A percentile compares a stretch with the other conserved stretches of the same genome.
Conservation (phyloP, 257 asterid genomes). For the Capsicum pubescens region DNA sequence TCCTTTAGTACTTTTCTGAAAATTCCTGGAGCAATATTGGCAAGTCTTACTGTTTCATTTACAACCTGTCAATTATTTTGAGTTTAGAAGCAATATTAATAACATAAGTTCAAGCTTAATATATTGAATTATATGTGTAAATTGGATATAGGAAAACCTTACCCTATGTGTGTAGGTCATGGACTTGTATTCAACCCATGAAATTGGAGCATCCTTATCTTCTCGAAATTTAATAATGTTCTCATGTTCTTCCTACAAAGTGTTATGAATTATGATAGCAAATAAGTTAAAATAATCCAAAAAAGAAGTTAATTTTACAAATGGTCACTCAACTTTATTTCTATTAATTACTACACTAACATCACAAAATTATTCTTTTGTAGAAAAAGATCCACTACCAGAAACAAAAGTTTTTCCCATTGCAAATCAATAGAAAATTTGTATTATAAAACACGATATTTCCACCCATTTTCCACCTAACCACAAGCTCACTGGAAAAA, state of each 20-base stretch:
- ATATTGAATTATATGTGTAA: not conserved
- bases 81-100: not conserved
- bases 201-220: slow-evolving; percentile 6
- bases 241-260: slow-evolving; percentile 29
- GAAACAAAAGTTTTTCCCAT: too few relatives aligned
- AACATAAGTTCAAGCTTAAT: not conserved
- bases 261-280: not conserved
- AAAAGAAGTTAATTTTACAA: not conserved
- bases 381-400: too few relatives aligned
- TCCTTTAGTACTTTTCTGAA: not conserved
- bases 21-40: not conserved
- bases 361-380: too few relatives aligned
- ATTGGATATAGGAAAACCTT: not conserved
- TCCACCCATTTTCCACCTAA: too few relatives aligned
- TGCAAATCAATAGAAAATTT: too few relatives aligned
- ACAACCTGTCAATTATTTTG: not conserved
- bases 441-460: too few relatives aligned
- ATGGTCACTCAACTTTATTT: too few relatives aligned
- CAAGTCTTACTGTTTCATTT: not conserved
- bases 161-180: slow-evolving; percentile 32
- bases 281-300: not conserved
- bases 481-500: too few relatives aligned
- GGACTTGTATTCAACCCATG: slow-evolving; percentile 28
- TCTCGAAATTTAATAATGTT: slow-evolving; percentile 13
- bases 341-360: too few relatives aligned